Conservation (phyloP, 2,329 filamentous ascomycete genomes). For the Ramularia collo-cygni region DNA sequence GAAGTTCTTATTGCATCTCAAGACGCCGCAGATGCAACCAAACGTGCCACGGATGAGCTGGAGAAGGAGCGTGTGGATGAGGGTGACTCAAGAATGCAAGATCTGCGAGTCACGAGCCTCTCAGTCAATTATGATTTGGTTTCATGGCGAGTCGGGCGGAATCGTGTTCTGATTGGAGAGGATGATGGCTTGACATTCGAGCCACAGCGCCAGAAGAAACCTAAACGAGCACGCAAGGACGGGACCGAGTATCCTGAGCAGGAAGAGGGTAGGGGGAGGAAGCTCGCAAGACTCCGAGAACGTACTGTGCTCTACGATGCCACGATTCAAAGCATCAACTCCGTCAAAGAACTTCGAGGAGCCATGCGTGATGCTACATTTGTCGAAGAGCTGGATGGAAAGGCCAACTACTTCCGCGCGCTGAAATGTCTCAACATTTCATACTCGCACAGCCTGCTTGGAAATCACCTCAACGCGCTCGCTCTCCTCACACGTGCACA, state of each 20-base stretch:
- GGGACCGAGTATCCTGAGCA: slow-evolving; percentile 42
- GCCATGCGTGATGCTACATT: slow-evolving; percentile 77
- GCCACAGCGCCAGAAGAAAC: slow-evolving; percentile 48
- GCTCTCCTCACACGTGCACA: slow-evolving; percentile 71
- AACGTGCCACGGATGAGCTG: slow-evolving; percentile 86
- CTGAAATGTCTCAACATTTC: slow-evolving; percentile 84
- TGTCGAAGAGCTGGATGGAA: slow-evolving; percentile 68
- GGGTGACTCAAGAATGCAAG: slow-evolving; percentile 81
- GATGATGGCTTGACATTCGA: slow-evolving; percentile 65
- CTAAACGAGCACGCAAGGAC: slow-evolving; percentile 44
- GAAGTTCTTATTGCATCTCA: slow-evolving; percentile 84
- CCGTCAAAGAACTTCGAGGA: slow-evolving; percentile 81
- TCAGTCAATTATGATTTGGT: slow-evolving; percentile 92
- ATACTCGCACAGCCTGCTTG: slow-evolving; percentile 71
- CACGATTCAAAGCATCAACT: slow-evolving; percentile 82
- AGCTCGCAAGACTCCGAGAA: slow-evolving; percentile 74
- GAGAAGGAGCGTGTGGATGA: slow-evolving; percentile 74
- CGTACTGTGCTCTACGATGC: slow-evolving; percentile 86
- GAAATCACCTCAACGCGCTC: slow-evolving; percentile 70
- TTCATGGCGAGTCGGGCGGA: slow-evolving; percentile 89
- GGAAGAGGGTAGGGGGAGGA: slow-evolving; percentile 65
- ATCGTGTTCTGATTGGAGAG: slow-evolving; percentile 77
- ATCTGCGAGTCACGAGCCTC: slow-evolving; percentile 83
- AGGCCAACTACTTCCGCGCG: slow-evolving; percentile 76
- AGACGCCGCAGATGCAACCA: slow-evolving; percentile 88